Base-by-base conservation (phyloP, 148 eudicot species). In the Cornus suecica region DNA sequence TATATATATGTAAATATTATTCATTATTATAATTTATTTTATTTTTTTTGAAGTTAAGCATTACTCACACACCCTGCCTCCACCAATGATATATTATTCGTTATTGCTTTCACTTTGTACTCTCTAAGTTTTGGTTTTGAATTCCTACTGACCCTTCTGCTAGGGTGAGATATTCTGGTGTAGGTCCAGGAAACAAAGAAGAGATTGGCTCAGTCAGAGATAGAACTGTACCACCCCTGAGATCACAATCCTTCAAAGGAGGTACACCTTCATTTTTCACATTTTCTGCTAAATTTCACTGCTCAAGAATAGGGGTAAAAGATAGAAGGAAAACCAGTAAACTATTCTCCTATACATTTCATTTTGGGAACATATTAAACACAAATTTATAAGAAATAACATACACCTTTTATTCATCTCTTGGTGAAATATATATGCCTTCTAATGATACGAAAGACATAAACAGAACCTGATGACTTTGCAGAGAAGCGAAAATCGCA, bases 401-500 rank as follows among this genome's bases (percentile, higher is more conserved):
- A 45, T 2, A 48, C 3, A 48, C 20, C 1, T 48, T n/a, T n/a
- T 13, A 14, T 13, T 48, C 18, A 48, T 13, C 15, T 18, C 18
- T 48, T 16, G 13, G 20, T 48, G 4, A 11, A 16, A 14, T 48
- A 13, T 0, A 48, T 48, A 3, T 48, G 15, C 18, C 15, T 7
- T 0, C 2, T 13, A 13, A 48, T 48, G 54, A 18, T 16, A 48
- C 52, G 10, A 48, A 48, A 1, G 54, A 48, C n/a, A n/a, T n/a
- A 48, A 48, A 14, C 18, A 48, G 15, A 45, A 30, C 69, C 56
- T 23, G 29, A 16, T 45, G 58, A 32, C 28, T 14, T 80, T 76
- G 75, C 82, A 87, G 90, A 80, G 67, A 83, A 73, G 68, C 83
- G 42, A 74, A 86, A 74, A 81, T 79, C 82, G 77, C 89, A 80